Conservation (phyloP, 2,329 filamentous ascomycete genomes). For the Fusarium zealandicum region DNA sequence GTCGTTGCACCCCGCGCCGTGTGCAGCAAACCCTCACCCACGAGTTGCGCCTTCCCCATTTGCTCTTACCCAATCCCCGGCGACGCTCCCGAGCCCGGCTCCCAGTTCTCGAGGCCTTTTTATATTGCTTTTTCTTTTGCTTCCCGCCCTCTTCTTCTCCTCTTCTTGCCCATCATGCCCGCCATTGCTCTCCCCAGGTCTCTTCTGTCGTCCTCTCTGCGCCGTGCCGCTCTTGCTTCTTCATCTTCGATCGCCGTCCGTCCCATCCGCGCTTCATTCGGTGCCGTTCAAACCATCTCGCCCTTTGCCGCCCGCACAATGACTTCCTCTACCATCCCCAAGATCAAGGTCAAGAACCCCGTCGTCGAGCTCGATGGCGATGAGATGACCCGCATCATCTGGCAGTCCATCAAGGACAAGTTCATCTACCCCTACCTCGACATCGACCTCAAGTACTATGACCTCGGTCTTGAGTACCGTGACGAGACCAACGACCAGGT, state of each 20-base stretch:
- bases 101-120: slow-evolving; percentile 32
- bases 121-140: slow-evolving; percentile 38
- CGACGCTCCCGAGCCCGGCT: slow-evolving; percentile 36
- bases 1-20: slow-evolving; percentile 19
- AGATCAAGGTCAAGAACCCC: slow-evolving; percentile 99
- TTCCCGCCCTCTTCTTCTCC: slow-evolving; percentile 30
- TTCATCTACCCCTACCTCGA: slow-evolving; percentile 97
- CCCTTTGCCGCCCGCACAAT: slow-evolving; percentile 71
- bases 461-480: slow-evolving; percentile 90
- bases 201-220: slow-evolving; percentile 43
- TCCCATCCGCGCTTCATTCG: slow-evolving; percentile 56
- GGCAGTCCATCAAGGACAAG: slow-evolving; percentile 99
- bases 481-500: slow-evolving; percentile 97
- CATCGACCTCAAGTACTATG: slow-evolving; percentile 98
- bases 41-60: slow-evolving; percentile 22
- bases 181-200: slow-evolving; percentile 42
- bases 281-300: slow-evolving; percentile 53
- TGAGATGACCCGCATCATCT: slow-evolving; percentile 99
- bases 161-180: slow-evolving; percentile 41
- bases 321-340: slow-evolving; percentile 62
- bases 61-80: slow-evolving; percentile 25
- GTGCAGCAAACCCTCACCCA: slow-evolving; percentile 12
- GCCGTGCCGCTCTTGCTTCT: slow-evolving; percentile 39
- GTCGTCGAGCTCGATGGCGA: slow-evolving; percentile 96
- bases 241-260: slow-evolving; percentile 38